Conservation (phyloP, 1,284 basidiomycete species). For the Abortiporus biennis region DNA sequence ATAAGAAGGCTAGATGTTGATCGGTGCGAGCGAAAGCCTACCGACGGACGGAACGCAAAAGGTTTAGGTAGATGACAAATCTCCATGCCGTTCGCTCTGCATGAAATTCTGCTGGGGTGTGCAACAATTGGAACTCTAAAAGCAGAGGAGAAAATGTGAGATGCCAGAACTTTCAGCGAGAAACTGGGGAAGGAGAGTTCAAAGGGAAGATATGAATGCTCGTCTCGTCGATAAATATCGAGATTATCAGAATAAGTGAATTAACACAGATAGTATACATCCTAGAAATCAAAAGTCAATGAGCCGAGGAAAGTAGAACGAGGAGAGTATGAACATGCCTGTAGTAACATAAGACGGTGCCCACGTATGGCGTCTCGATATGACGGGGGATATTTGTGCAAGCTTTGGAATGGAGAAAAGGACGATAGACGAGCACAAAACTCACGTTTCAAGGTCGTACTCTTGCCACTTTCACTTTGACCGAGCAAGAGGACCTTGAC, state of each 20-base stretch:
- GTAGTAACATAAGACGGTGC: no score
- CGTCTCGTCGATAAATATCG: no score
- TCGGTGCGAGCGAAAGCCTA: constrained; percentile 21
- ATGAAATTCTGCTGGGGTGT: constrained; percentile 66
- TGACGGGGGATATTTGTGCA: no score
- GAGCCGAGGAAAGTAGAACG: no score
- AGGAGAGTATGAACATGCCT: no score
- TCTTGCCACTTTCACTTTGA: constrained; percentile 80
- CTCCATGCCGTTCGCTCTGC: constrained; percentile 79
- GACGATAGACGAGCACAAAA: no score
- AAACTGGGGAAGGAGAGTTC: background rate
- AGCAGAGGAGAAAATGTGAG: constrained; percentile 6
- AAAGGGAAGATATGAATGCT: no score
- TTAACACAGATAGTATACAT: no score
- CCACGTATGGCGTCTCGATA: no score
- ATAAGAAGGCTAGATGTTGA: constrained; percentile 8
- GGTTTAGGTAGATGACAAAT: constrained; percentile 78
- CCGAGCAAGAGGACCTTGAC: constrained; percentile 74
- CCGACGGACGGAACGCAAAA: constrained; percentile 74
- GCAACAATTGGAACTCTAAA: constrained; percentile 75
- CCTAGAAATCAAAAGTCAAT: no score
- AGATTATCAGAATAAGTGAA: no score
- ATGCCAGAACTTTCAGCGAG: background rate
- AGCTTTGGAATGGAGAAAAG: no score
- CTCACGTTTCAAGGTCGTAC: constrained; percentile 79